phyloP scores from a whole-genome alignment of 805 yeast genomes.

The Danielozyma ontarioensis region DNA sequence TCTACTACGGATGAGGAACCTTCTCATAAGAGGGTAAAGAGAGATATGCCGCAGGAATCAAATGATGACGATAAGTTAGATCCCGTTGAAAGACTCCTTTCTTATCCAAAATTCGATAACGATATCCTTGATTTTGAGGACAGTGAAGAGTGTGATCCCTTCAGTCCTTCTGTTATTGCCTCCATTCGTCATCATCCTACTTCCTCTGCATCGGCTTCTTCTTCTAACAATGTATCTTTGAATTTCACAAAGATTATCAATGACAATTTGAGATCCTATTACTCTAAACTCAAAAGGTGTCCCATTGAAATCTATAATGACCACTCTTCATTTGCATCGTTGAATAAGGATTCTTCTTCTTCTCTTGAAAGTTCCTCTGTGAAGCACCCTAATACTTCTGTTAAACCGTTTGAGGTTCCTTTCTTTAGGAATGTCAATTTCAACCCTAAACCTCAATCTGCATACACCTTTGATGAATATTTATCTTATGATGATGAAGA shows the following conservation, averaged over 20 bases:
- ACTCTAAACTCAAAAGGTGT: conserved; percentile 18
- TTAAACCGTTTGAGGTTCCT: conserved; percentile 18
- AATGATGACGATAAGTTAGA: conserved; percentile 29
- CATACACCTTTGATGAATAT: conserved; percentile 28
- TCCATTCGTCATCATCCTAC: neutral
- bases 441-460: conserved; percentile 20
- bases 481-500: conserved; percentile 26
- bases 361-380: no score
- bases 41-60: conserved; percentile 3
- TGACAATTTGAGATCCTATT: conserved; percentile 32
- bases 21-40: conserved; percentile 5
- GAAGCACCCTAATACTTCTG: neutral
- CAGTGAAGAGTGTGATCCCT: no score
- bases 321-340: conserved; percentile 27
- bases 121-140: conserved; percentile 26
- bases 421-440: conserved; percentile 35
- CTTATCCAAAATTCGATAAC: conserved; percentile 25
- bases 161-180: neutral
- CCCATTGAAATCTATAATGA: conserved; percentile 31
- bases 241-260: conserved; percentile 34
- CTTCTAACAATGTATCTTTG: conserved; percentile 15
- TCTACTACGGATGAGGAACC: conserved; percentile 2
- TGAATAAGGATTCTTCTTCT: conserved; percentile 16
- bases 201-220: conserved; percentile 2
- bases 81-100: conserved; percentile 38